Evolutionary conservation across 176 grass and related monocot species (phyloP).

Genomic region (Eremochloa ophiuroides): DNA sequence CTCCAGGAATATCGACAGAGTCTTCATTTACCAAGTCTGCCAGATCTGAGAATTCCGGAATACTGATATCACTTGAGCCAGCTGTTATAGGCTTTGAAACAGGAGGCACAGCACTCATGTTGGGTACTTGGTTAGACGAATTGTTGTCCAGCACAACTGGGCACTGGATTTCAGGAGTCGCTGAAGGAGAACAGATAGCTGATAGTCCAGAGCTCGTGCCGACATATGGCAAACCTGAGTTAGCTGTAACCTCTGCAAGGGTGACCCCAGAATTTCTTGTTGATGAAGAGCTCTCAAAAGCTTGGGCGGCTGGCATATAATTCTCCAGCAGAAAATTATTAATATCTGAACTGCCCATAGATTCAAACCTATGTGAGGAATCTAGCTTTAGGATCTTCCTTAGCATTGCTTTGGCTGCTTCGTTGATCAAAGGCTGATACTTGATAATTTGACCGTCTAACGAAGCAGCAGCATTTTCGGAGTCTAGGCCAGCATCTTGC

Average conservation of each 20-base stretch:
- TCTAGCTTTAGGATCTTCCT: constrained; percentile 85
- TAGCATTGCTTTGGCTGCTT: constrained; percentile 89
- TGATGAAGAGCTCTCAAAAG: constrained; percentile 48
- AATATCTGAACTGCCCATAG: constrained; percentile 36
- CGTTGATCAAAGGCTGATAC: constrained; percentile 89
- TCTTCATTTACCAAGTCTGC: constrained; percentile 47
- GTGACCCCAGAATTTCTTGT: constrained; percentile 74
- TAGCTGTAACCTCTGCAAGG: constrained; percentile 62
- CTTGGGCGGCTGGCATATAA: constrained; percentile 43
- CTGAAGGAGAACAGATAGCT: constrained; percentile 46
- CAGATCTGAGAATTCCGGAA: constrained; percentile 55
- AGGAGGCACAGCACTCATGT: constrained; percentile 34
- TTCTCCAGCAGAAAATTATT: constrained; percentile 52
- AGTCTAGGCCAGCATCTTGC: constrained; percentile 48
- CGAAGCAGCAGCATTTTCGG: constrained; percentile 31
- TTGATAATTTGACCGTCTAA: constrained; percentile 89
- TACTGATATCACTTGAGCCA: constrained; percentile 29
- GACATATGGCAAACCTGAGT: constrained; percentile 42
- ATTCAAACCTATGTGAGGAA: constrained; percentile 48
- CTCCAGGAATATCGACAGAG: constrained; percentile 38
- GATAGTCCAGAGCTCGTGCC: constrained; percentile 61
- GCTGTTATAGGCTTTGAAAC: constrained; percentile 42
- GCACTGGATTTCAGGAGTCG: constrained; percentile 47
- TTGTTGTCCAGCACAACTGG: constrained; percentile 31
- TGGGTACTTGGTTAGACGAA: constrained; percentile 28